phyloP scores from a whole-genome alignment of 352 stramenopile genomes.

The Phytophthora parvispora region DNA sequence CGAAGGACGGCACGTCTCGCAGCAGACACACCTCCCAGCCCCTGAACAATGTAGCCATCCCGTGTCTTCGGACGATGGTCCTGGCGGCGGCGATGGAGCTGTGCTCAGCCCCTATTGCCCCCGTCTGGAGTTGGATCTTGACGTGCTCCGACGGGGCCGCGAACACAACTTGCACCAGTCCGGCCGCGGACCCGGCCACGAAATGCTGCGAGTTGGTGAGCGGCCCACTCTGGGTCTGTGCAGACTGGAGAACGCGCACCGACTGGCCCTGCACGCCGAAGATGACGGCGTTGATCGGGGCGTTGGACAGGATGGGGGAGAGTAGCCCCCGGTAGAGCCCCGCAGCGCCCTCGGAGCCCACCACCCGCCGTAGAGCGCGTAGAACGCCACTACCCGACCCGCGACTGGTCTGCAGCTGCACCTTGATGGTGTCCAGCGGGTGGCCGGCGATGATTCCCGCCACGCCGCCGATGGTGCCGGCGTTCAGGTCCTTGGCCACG shows the following conservation, averaged over 20 bases:
- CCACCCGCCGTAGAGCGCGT: constrained; percentile 62
- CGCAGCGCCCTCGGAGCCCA: constrained; percentile 60
- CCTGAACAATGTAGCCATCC: constrained; percentile 61
- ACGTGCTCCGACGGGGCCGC: constrained; percentile 81
- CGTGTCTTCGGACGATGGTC: constrained; percentile 49
- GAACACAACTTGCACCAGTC: constrained; percentile 77
- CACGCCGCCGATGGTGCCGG: constrained; percentile 83
- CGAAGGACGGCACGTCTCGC: constrained; percentile 84
- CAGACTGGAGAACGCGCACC: constrained; percentile 47
- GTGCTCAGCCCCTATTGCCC: constrained; percentile 52
- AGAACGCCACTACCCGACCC: constrained; percentile 44
- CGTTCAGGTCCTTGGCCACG: constrained; percentile 86
- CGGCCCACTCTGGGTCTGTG: constrained; percentile 9
- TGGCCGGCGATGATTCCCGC: constrained; percentile 84
- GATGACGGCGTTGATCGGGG: constrained; percentile 87
- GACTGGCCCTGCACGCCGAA: constrained; percentile 83
- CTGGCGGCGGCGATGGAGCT: constrained; percentile 66
- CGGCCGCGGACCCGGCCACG: constrained; percentile 64
- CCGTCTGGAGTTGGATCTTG: constrained; percentile 88
- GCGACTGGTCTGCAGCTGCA: constrained; percentile 79
- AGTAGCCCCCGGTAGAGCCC: constrained; percentile 83
- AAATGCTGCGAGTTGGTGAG: constrained; percentile 62
- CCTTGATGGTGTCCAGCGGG: constrained; percentile 90
- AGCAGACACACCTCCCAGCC: constrained; percentile 80
- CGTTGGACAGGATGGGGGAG: constrained; percentile 85